Evolutionary conservation across 1,284 basidiomycete genomes (phyloP), one percentile per base, ranked within the genome.

Genomic region (Fistulina hepatica): DNA sequence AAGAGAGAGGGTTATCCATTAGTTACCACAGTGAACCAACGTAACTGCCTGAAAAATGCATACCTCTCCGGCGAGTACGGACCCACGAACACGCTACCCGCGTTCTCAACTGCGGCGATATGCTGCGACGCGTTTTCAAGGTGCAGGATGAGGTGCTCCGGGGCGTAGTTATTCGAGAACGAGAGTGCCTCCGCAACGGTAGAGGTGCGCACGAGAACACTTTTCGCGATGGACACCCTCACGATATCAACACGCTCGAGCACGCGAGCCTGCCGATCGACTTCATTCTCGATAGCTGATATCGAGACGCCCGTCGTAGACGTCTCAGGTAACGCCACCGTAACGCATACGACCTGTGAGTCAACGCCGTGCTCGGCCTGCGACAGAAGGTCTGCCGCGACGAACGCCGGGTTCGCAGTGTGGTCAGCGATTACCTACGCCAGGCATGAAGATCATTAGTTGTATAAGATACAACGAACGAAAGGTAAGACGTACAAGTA

Each of bases 361-460:
- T 99, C 95, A 22, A 92, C 76, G 27, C 95, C 95, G 57, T 98
- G 95, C 58, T 99, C 92, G 11, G 95, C 95, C 65, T 99, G 95
- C 4, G 90, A 94, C 19, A 98, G 73, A 17, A 99, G 73, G 57
- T 99, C 95, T 3, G 92, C 91, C 10, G 95, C 95, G 26, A 98
- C 91, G 50, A 95, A 97, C 3, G 81, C 77, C 0, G 94, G 80
- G 52, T 88, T 80, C 45, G 83, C 80, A 3, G 81, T 80, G 42
- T 76, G 63, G 58, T 98, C 95, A 23, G 93, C 92, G 45, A 98
- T 89, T 41, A 97, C 88, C 89, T 93, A 47, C 37, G 21, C 13
- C 21, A 33, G n/a, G n/a, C n/a, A n/a, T n/a, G n/a, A n/a, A n/a
- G n/a, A n/a, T n/a, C 31, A 34, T 41, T 22, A 30, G 21, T 19